Evolutionary conservation across 2,329 filamentous ascomycete genomes (phyloP).

Genomic region (Domatiomyces globalis): DNA sequence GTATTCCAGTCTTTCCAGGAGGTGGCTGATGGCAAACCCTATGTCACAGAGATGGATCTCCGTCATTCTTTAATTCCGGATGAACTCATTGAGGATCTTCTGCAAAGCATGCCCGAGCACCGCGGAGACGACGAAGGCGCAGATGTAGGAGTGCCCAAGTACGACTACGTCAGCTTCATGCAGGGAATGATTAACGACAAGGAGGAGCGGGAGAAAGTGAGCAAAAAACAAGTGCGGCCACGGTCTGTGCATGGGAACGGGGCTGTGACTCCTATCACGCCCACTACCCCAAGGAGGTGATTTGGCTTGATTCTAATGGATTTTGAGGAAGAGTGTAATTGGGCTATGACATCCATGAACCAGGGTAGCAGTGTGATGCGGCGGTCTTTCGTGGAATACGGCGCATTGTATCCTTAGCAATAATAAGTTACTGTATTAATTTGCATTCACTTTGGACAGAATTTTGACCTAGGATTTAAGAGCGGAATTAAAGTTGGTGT

Average conservation of each 20-base stretch:
- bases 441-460: no score
- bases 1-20: constrained; percentile 96
- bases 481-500: background rate
- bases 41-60: constrained; percentile 94
- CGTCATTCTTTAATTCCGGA: constrained; percentile 90
- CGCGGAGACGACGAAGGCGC: constrained; percentile 72
- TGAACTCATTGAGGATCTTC: constrained; percentile 86
- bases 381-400: background rate
- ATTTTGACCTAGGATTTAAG: background rate
- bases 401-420: background rate
- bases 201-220: constrained; percentile 11
- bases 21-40: constrained; percentile 95
- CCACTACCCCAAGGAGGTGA: background rate
- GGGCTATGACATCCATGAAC: no score
- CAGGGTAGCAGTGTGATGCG: background rate
- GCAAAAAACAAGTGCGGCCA: constrained; percentile 1
- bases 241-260: background rate
- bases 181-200: constrained; percentile 54
- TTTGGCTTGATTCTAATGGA: no score
- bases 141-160: constrained; percentile 74
- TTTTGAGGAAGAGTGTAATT: no score
- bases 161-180: constrained; percentile 96
- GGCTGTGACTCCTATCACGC: background rate
- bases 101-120: constrained; percentile 74
- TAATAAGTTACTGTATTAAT: background rate